Conservation (phyloP, 139 green algal genomes). For the Chlorella sorokiniana region DNA sequence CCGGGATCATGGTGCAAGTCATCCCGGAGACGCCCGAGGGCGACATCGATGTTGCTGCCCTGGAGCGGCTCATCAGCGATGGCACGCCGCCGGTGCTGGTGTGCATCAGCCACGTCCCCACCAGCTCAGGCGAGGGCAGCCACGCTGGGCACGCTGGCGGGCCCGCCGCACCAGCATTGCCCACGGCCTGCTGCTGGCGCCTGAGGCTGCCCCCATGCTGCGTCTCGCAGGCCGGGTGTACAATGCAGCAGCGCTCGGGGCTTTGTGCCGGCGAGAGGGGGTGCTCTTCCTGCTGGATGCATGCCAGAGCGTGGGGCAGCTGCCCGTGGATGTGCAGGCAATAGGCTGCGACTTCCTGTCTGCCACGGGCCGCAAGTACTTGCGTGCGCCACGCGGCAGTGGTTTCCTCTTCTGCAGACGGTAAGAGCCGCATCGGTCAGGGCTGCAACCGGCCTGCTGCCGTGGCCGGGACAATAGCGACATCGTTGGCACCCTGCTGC, state of each 20-base stretch:
- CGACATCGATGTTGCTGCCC: slow-evolving; percentile 49
- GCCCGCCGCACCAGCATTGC: too few species aligned
- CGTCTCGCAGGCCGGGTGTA: slow-evolving; percentile 58
- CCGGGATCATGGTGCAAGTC: slow-evolving; percentile 50
- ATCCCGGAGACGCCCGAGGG: slow-evolving; percentile 58
- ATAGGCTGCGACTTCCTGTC: slow-evolving; percentile 71
- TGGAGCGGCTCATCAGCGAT: slow-evolving; percentile 40
- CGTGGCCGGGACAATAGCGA: background rate
- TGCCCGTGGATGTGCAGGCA: slow-evolving; percentile 65
- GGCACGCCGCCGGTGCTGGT: slow-evolving; percentile 53
- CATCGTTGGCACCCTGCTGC: background rate
- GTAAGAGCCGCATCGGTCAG: background rate
- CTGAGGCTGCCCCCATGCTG: too few species aligned
- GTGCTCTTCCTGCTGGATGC: slow-evolving; percentile 76
- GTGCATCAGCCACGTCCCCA: slow-evolving; percentile 69
- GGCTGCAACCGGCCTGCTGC: background rate
- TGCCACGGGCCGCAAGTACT: slow-evolving; percentile 71
- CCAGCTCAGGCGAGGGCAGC: slow-evolving; percentile 51
- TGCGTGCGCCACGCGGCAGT: slow-evolving; percentile 61
- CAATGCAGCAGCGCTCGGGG: slow-evolving; percentile 56
- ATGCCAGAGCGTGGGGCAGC: slow-evolving; percentile 69
- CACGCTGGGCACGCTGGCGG: too few species aligned
- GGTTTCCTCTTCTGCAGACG: slow-evolving; percentile 68
- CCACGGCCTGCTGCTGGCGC: too few species aligned
- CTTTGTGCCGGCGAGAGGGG: slow-evolving; percentile 38